Conservation (phyloP, 1,284 basidiomycete genomes). For the Inonotus obliquus region DNA sequence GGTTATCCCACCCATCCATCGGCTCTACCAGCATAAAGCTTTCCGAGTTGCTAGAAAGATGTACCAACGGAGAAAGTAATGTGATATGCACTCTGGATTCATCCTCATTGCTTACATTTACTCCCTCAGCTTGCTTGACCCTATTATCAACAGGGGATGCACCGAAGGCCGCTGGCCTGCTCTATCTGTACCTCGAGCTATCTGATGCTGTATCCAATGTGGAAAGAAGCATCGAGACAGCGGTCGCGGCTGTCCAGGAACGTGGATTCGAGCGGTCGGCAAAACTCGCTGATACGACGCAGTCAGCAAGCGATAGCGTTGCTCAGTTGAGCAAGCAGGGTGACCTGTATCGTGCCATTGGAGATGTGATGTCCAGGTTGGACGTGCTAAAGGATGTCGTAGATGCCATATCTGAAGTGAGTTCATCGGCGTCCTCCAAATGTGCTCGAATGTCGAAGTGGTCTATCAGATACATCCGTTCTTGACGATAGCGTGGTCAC, state of each 20-base stretch:
- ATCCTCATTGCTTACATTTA: no score
- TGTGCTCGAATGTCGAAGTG: neutral
- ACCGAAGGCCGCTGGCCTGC: neutral
- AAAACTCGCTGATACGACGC: neutral
- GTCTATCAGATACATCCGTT: constrained; percentile 5
- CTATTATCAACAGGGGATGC: neutral
- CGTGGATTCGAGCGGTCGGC: neutral
- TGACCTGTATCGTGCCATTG: neutral
- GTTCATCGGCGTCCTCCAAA: neutral
- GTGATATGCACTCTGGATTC: neutral
- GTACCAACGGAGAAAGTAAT: neutral
- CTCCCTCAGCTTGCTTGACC: neutral
- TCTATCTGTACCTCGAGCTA: neutral
- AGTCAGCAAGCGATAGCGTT: neutral
- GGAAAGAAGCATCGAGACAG: neutral
- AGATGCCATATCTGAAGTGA: neutral
- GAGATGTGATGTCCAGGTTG: neutral
- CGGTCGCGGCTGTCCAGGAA: no score
- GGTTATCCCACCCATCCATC: neutral
- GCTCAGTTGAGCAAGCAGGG: neutral
- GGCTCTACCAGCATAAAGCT: neutral
- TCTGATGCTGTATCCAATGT: neutral
- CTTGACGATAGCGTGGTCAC: neutral
- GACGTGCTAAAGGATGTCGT: neutral
- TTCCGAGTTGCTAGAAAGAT: neutral